Evolutionary conservation across 2,329 filamentous ascomycete species (phyloP), one percentile per base, ranked within the genome.

Genomic region (Fusarium setosum): DNA sequence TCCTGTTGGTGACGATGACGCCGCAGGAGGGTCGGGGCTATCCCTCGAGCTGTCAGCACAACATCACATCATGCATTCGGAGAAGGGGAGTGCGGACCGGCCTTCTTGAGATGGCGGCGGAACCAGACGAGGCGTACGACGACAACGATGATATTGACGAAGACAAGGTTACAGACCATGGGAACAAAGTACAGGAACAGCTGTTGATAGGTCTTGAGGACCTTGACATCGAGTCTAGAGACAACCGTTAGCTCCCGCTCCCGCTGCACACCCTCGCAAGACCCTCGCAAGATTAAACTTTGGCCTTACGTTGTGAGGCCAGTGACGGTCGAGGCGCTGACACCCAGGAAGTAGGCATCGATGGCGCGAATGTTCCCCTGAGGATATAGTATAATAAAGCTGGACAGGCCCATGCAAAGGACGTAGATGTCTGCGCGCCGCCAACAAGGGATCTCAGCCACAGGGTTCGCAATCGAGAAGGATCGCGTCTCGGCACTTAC

Each of bases 311-410:
- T 79, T 62, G 84, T 85, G 21, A 86, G 70, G 0, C 84, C 84
- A 1, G 83, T 84, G 63, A 83, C 81, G 6, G 83, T 86, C 1
- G 81, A 80, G 2, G 78, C 77, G 67, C 82, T 85, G 59, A 77
- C 79, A 15, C 82, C 82, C 34, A 85, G 82, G 71, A 85, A 83
- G 69, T 81, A 84, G 20, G 81, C 78, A 73, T 86, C 83, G 18
- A 84, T 73, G 0, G 78, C 79, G 29, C 41, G 61, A 41, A 73
- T 47, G 17, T 72, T 72, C 26, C 71, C 68, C 15, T 51, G 61
- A 1, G 71, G 71, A 20, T 66, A 72, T 23, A 73, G 49, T 17
- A 70, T 50, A 12, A 38, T 18, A 32, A 73, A 61, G 52, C 67
- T 68, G 31, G 63, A 47, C 20, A 73, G 21, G 40, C 70, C 65